A percentile compares a stretch with the other conserved stretches of the same genome.
These are phyloP conservation scores for Selaginella tamariscina DNA, from an alignment of 75 land plant species.

Conservation along the genomic window DNA sequence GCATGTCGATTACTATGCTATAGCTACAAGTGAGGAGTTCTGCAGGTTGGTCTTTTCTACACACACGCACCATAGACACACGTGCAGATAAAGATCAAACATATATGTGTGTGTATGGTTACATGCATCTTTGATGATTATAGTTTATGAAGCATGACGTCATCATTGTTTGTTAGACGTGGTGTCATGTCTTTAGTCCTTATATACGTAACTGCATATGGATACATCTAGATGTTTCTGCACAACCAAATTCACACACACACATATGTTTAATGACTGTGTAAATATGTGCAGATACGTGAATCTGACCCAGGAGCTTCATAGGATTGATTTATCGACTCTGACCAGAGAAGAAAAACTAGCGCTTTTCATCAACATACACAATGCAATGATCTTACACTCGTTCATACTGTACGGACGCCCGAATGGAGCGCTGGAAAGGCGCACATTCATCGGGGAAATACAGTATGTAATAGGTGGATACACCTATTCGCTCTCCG, in stretches of 20 bases:
- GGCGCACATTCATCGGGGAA: slow-evolving; percentile 56
- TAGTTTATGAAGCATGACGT: no score
- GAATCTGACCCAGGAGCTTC: slow-evolving; percentile 58
- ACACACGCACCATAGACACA: no score
- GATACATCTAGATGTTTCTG: no score
- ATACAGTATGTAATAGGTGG: slow-evolving; percentile 80
- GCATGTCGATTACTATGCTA: slow-evolving; percentile 55
- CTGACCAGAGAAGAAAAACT: slow-evolving; percentile 67
- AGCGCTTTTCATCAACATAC: slow-evolving; percentile 64
- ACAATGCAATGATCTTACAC: slow-evolving; percentile 78
- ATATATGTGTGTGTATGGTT: no score
- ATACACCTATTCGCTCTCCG: slow-evolving; percentile 59
- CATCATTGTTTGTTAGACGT: no score
- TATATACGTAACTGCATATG: no score
- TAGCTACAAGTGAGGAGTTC: slow-evolving; percentile 58
- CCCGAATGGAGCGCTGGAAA: slow-evolving; percentile 48
- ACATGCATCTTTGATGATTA: no score
- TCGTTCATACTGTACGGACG: slow-evolving; percentile 46
- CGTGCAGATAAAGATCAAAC: no score
- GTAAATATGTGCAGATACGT: slow-evolving; percentile 49
- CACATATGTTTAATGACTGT: background rate
- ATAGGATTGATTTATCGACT: slow-evolving; percentile 42
- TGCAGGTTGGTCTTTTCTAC: slow-evolving; percentile 30
- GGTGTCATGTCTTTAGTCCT: no score
- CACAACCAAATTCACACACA: background rate